Evolutionary conservation across 805 yeast species (phyloP).

Genomic region (Candida alai): DNA sequence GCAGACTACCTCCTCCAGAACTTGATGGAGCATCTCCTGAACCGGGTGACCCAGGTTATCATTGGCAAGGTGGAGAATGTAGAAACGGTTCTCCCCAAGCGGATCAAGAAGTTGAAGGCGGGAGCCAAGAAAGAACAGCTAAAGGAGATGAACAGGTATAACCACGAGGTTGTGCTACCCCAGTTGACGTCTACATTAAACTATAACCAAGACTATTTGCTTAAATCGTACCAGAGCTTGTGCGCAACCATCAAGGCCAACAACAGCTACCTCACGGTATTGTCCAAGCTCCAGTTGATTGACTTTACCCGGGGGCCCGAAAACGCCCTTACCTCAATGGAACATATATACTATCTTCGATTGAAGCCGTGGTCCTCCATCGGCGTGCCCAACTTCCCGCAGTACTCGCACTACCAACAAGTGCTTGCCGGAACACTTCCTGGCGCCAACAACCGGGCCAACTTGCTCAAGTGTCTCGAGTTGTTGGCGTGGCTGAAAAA

Average conservation of each 20-base stretch:
- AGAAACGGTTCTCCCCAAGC: constrained; percentile 32
- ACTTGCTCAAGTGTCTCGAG: constrained; percentile 8
- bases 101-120: constrained; percentile 45
- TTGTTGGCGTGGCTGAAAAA: constrained; percentile 5
- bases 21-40: constrained; percentile 40
- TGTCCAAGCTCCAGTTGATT: constrained; percentile 17
- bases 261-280: constrained; percentile 14
- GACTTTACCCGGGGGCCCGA: constrained; percentile 24
- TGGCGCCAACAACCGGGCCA: constrained; percentile 3
- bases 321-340: constrained; percentile 19
- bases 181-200: constrained; percentile 22
- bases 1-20: constrained; percentile 44
- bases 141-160: constrained; percentile 27
- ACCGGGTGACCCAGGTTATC: constrained; percentile 32
- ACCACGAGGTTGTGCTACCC: constrained; percentile 33
- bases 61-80: constrained; percentile 31
- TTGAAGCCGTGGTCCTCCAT: constrained; percentile 78
- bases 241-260: constrained; percentile 18
- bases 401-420: constrained; percentile 34
- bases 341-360: constrained; percentile 42
- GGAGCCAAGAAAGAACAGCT: constrained; percentile 44
- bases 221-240: constrained; percentile 16
- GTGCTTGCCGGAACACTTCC: constrained; percentile 5
- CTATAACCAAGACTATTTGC: constrained; percentile 21
- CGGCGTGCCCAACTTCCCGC: constrained; percentile 70